Percentiles rank a stretch among this genome's conserved stretches.
Conservation (phyloP, 164 flowering plant species). For the Kingdonia uniflora region DNA sequence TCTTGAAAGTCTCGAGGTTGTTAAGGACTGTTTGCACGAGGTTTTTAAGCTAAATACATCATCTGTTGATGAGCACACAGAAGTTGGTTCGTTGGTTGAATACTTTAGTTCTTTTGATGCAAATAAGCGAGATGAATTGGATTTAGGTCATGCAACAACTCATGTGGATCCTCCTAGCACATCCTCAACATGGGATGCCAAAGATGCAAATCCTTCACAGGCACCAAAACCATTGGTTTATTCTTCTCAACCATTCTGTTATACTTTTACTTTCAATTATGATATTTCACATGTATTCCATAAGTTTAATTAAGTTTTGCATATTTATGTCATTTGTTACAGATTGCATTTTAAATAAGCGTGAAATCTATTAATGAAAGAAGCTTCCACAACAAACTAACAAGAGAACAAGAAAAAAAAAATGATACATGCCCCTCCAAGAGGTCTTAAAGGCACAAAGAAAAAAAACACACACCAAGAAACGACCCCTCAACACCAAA, state of each 20-base stretch:
- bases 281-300: not conserved
- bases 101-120: slow-evolving; percentile 40
- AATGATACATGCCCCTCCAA: too few species aligned
- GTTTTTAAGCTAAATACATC: slow-evolving; percentile 45
- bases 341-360: too few species aligned
- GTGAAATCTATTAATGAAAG: too few species aligned
- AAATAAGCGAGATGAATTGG: slow-evolving; percentile 12
- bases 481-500: too few species aligned
- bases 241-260: slow-evolving; percentile 1
- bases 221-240: slow-evolving; percentile 20
- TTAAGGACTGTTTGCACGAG: slow-evolving; percentile 59
- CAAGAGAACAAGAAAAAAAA: too few species aligned
- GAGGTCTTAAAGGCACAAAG: too few species aligned
- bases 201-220: slow-evolving; percentile 16
- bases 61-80: slow-evolving; percentile 20
- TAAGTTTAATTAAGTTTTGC: too few species aligned
- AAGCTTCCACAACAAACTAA: too few species aligned
- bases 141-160: slow-evolving; percentile 10
- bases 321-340: too few species aligned
- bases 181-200: slow-evolving; percentile 14
- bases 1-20: slow-evolving; percentile 81
- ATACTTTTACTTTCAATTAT: not conserved
- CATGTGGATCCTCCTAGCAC: slow-evolving; percentile 29
- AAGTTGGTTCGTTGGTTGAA: slow-evolving; percentile 41
- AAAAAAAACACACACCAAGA: too few species aligned